These are phyloP conservation scores for Ustilago tritici DNA, from an alignment of 1,284 basidiomycete genomes.

Conservation along the genomic window DNA sequence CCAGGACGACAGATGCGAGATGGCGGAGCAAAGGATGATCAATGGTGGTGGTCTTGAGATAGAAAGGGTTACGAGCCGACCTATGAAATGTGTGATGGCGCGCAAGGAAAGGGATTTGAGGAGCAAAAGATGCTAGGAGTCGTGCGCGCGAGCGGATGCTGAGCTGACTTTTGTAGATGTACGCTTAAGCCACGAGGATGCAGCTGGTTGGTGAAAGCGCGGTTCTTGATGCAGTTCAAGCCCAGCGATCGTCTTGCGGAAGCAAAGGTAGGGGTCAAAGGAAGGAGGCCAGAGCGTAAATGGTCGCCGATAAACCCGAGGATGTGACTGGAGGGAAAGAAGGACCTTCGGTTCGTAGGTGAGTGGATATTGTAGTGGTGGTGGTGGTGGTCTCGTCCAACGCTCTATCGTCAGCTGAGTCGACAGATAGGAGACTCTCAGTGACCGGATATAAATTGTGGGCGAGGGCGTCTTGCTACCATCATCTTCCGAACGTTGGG, in stretches of 20 bases:
- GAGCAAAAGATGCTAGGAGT: neutral
- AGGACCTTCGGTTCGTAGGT: neutral
- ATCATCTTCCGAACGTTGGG: slow-evolving; percentile 1
- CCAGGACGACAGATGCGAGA: neutral
- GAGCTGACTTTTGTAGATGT: neutral
- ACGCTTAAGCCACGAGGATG: neutral
- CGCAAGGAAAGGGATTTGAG: neutral
- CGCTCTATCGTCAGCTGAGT: neutral
- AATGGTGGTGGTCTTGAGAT: neutral
- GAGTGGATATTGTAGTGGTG: neutral
- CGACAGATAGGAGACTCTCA: no score
- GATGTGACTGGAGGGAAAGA: neutral
- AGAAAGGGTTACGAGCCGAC: neutral
- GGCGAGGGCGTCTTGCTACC: slow-evolving; percentile 7
- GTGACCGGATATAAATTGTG: neutral
- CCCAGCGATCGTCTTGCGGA: neutral
- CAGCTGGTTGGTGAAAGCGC: neutral
- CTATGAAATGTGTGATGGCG: neutral
- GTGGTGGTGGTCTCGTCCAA: neutral
- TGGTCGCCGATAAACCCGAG: neutral
- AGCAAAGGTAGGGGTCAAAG: neutral
- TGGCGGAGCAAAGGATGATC: neutral
- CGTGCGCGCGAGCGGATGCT: neutral
- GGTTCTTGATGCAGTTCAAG: neutral
- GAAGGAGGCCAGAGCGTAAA: neutral